Evolutionary conservation across 129 eudicot species (phyloP).

Genomic region (Arctium minus): DNA sequence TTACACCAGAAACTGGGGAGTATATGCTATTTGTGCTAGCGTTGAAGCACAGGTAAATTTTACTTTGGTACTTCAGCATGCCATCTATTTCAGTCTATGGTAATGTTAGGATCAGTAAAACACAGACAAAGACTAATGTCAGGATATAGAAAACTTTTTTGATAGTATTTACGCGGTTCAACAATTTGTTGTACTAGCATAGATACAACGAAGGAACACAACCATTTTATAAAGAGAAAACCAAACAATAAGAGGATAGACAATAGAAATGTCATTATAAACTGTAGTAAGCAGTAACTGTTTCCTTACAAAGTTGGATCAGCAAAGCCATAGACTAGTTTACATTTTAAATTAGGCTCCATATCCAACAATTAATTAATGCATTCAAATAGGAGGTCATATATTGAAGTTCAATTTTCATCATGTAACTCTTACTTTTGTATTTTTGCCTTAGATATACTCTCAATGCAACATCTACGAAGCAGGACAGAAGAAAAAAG

Average conservation of each 20-base stretch:
- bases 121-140: neutral
- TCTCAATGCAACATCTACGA: conserved; percentile 90
- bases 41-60: conserved; percentile 83
- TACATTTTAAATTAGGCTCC: conserved; percentile 7
- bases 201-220: neutral
- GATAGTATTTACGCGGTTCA: neutral
- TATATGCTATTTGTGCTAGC: conserved; percentile 91
- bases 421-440: neutral
- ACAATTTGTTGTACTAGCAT: neutral
- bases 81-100: neutral
- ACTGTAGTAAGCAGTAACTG: neutral
- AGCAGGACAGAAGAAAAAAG: conserved; percentile 77
- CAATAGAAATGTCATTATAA: neutral
- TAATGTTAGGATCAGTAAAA: neutral
- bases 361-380: neutral
- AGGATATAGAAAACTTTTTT: neutral
- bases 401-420: conserved; percentile 6
- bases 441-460: conserved; percentile 38
- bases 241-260: neutral
- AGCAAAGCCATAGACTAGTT: neutral
- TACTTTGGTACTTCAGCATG: neutral
- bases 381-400: neutral
- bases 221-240: neutral
- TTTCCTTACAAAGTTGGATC: neutral
- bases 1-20: conserved; percentile 78